These are phyloP conservation scores for Cryptococcus jaspeensis DNA, from an alignment of 1,284 basidiomycete species.

Conservation along the genomic window DNA sequence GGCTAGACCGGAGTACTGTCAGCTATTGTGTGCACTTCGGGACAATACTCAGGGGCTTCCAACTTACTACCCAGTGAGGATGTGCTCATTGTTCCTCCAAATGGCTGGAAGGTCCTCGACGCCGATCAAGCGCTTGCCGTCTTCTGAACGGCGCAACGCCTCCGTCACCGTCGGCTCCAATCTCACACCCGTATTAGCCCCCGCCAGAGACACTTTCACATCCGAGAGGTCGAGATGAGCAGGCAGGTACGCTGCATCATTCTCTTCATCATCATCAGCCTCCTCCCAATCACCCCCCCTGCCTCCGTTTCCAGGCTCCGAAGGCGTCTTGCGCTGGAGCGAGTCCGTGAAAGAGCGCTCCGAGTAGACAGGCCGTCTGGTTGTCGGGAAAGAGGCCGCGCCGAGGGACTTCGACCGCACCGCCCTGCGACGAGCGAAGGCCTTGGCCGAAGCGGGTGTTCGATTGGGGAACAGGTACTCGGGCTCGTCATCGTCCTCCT, in stretches of 20 bases:
- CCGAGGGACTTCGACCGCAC: constrained; percentile 38
- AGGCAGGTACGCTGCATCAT: constrained; percentile 12
- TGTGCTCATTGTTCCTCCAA: constrained; percentile 85
- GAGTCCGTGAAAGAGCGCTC: too few species aligned
- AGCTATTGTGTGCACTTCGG: background rate
- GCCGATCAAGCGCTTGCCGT: constrained; percentile 67
- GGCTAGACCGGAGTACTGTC: constrained; percentile 15
- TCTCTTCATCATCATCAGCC: constrained; percentile 7
- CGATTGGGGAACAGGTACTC: constrained; percentile 54
- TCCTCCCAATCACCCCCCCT: constrained; percentile 6
- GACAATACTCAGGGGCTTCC: too few species aligned
- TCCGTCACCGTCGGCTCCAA: constrained; percentile 33
- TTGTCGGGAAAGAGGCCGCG: constrained; percentile 7
- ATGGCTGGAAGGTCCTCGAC: constrained; percentile 74
- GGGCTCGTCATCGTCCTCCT: constrained; percentile 32
- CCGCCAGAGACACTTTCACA: constrained; percentile 13
- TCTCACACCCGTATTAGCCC: background rate
- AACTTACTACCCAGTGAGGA: constrained; percentile 75
- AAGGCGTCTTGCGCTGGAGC: constrained; percentile 1
- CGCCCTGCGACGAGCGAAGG: constrained; percentile 30
- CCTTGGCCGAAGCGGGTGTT: constrained; percentile 47
- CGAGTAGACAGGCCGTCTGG: background rate
- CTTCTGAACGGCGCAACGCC: constrained; percentile 58
- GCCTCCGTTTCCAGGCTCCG: background rate
- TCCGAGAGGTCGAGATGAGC: constrained; percentile 16